Conservation (phyloP, 257 asterid genomes). For the Scutellaria baicalensis region DNA sequence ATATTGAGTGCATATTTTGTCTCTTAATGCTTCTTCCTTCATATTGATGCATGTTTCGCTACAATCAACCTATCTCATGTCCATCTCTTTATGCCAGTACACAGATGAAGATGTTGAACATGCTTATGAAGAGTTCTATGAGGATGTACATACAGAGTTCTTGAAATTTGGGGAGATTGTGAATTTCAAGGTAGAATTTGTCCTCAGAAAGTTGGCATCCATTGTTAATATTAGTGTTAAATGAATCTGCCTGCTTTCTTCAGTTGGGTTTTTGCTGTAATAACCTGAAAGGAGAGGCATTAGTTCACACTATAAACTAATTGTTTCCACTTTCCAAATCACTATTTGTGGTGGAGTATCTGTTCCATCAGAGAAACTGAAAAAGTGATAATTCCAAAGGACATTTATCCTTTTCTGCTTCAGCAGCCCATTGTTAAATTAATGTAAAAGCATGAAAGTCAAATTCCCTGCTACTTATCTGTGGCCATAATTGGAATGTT, state of each 20-base stretch:
- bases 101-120: conserved; percentile 89
- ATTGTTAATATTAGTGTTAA: background rate
- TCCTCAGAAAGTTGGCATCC: conserved; percentile 2
- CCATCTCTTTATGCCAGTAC: conserved; percentile 43
- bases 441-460: background rate
- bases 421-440: background rate
- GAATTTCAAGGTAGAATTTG: conserved; percentile 74
- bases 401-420: background rate
- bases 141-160: conserved; percentile 96
- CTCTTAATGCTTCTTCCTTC: conserved; percentile 5
- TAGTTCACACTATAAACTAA: background rate
- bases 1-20: background rate
- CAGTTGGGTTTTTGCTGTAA: background rate
- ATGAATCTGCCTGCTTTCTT: background rate
- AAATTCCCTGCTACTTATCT: conserved; percentile 6
- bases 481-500: background rate
- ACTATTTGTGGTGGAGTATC: background rate
- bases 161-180: conserved; percentile 90
- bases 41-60: conserved; percentile 13
- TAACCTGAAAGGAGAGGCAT: background rate
- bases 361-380: conserved; percentile 8
- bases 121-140: conserved; percentile 90
- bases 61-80: conserved; percentile 27
- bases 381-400: background rate
- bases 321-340: background rate